Evolutionary conservation across 2,329 filamentous ascomycete genomes (phyloP).

Genomic region (Ascochyta lentis): DNA sequence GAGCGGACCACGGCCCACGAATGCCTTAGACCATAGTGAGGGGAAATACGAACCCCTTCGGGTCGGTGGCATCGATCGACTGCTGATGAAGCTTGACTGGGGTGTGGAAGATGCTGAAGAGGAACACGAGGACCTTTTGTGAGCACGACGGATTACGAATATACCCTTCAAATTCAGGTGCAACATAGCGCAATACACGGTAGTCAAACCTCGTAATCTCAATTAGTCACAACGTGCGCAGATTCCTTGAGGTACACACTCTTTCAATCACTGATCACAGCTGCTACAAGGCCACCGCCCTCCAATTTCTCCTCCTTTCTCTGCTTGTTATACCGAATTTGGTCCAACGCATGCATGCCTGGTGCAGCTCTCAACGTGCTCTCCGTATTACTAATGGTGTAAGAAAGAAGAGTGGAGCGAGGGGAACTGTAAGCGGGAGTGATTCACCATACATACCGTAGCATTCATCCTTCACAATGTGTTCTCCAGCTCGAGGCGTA

Average conservation of each 20-base stretch:
- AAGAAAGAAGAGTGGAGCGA: slow-evolving; percentile 37
- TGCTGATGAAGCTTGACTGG: slow-evolving; percentile 90
- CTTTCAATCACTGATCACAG: background rate
- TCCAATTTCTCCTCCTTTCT: slow-evolving; percentile 16
- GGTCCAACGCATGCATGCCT: slow-evolving; percentile 27
- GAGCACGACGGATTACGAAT: background rate
- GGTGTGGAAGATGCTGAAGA: slow-evolving; percentile 41
- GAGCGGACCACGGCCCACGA: slow-evolving; percentile 22
- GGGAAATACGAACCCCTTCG: slow-evolving; percentile 72
- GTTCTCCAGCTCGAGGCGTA: slow-evolving; percentile 32
- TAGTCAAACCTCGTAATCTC: background rate
- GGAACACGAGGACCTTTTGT: slow-evolving; percentile 30
- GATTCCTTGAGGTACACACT: background rate
- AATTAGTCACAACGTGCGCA: background rate
- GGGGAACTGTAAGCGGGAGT: slow-evolving; percentile 31
- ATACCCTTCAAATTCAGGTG: background rate
- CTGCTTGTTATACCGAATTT: slow-evolving; percentile 22
- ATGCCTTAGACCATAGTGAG: slow-evolving; percentile 39
- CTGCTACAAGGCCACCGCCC: background rate
- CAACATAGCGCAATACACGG: background rate
- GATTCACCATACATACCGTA: slow-evolving; percentile 42
- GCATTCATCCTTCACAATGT: slow-evolving; percentile 40
- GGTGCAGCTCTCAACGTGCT: slow-evolving; percentile 24
- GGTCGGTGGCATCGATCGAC: slow-evolving; percentile 79
- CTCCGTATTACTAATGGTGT: slow-evolving; percentile 33